Evolutionary conservation across 371 early-diverging fungal genomes (phyloP), one percentile per base, ranked within the genome.

Genomic region (Cokeromyces recurvatus): DNA sequence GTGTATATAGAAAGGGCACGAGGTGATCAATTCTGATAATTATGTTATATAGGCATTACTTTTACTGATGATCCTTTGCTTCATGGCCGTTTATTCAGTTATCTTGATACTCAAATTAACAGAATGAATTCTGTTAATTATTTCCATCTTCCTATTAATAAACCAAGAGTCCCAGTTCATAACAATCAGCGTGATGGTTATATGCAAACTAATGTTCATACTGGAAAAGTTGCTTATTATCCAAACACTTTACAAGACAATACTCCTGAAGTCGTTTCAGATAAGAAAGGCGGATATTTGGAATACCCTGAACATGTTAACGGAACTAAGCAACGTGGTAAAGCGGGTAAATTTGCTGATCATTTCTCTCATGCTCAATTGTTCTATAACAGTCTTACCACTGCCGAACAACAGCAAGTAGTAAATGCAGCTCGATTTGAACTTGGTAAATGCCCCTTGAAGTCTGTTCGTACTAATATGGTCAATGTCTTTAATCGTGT

Each of bases 141-240:
- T 32, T 46, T 68, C 39, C 69, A 79, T 43, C 20, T 79, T 0
- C 82, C 82, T 32, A 77, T 79, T 54, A 80, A 80, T 40, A 55
- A 54, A 22, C 73, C 77, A 4, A 22, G 65, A 10, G 49, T 41
- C 12, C 53, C 63, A 15, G 69, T 72, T 20, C 61, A 59, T 43
- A 76, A 80, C 57, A 71, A 77, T 42, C 70, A 77, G 38, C 74
- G 81, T 12, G 81, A 76, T 55, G 81, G 79, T 2, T 68, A 45
- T 36, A 57, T 48, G 48, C 62, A 61, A 38, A 25, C 14, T 15
- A 55, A 54, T 2, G 50, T 66, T 10, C 51, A 53, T 40, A 53
- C 53, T 16, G 70, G 70, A 0, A 21, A 37, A 3, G 70, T 70
- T 2, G 43, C 61, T 25, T 70, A 70, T 27, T 66, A 31, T 29